These are phyloP conservation scores for Durio zibethinus DNA, from an alignment of 345 rosid genomes.

Conservation along the genomic window DNA sequence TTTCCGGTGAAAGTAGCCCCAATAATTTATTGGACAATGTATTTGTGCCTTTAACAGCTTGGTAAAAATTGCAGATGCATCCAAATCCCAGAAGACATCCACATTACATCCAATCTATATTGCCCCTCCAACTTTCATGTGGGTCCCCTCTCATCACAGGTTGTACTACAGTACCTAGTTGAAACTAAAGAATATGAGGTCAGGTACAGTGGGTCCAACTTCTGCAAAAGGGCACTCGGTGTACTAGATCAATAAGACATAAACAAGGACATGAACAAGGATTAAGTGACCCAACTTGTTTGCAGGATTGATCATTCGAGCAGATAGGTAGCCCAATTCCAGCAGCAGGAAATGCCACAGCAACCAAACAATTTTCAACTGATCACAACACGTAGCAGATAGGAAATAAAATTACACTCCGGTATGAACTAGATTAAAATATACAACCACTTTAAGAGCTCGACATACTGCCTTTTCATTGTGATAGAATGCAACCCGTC, in stretches of 20 bases:
- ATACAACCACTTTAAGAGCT: constrained; percentile 8
- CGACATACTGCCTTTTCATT: constrained; percentile 75
- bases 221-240: not conserved
- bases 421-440: constrained; percentile 10
- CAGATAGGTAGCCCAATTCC: not conserved
- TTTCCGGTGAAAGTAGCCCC: not conserved
- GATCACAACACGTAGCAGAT: not conserved
- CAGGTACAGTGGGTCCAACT: not conserved
- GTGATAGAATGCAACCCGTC: constrained; percentile 85
- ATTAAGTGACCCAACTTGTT: constrained; percentile 8
- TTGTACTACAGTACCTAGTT: not conserved
- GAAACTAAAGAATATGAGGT: not conserved
- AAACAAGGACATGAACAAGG: not conserved
- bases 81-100: constrained; percentile 1
- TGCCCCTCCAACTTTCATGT: constrained; percentile 3
- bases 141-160: constrained; percentile 7
- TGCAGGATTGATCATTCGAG: not conserved
- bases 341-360: not conserved
- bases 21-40: not conserved
- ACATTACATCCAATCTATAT: not conserved
- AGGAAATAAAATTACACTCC: not conserved
- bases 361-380: constrained; percentile 5
- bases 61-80: not conserved
- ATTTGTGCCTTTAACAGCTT: not conserved
- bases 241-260: not conserved